Conservation (phyloP, 1,284 basidiomycete species). For the Cryptococcus amylolentus region DNA sequence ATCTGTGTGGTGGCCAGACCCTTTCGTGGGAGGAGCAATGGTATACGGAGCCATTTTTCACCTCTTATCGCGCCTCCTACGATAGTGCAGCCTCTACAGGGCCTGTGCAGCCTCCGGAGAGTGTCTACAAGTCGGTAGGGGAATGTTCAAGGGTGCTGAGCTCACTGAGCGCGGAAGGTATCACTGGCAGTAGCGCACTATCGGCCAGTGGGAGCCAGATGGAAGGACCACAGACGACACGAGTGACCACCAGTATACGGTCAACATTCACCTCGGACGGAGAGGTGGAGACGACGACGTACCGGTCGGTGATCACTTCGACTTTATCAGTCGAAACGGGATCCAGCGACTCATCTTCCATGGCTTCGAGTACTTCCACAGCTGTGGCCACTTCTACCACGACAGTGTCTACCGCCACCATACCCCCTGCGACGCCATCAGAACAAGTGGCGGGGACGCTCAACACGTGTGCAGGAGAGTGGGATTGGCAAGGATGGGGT, state of each 20-base stretch:
- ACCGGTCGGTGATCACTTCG: conserved; percentile 3
- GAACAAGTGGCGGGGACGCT: background rate
- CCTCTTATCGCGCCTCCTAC: conserved; percentile 19
- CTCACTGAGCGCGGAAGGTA: background rate
- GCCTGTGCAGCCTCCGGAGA: conserved; percentile 31
- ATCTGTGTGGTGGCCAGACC: conserved; percentile 22
- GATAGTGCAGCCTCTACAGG: conserved; percentile 31
- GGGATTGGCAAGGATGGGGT: conserved; percentile 40
- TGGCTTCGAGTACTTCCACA: background rate
- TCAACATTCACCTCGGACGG: conserved; percentile 1
- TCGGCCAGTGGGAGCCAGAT: background rate
- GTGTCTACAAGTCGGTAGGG: conserved; percentile 16
- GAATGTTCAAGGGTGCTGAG: conserved; percentile 8
- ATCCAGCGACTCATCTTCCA: background rate
- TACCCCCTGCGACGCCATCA: background rate
- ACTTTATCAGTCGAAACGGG: background rate
- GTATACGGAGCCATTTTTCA: conserved; percentile 40
- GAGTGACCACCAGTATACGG: background rate
- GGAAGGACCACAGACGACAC: background rate
- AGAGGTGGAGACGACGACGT: conserved; percentile 2
- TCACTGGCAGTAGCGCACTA: background rate
- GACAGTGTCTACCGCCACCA: conserved; percentile 4
- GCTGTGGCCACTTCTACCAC: conserved; percentile 3
- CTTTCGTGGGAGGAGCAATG: conserved; percentile 28
- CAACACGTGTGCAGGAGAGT: conserved; percentile 34